phyloP scores from a whole-genome alignment of 352 stramenopile genomes.

The Pythium rishiriense region DNA sequence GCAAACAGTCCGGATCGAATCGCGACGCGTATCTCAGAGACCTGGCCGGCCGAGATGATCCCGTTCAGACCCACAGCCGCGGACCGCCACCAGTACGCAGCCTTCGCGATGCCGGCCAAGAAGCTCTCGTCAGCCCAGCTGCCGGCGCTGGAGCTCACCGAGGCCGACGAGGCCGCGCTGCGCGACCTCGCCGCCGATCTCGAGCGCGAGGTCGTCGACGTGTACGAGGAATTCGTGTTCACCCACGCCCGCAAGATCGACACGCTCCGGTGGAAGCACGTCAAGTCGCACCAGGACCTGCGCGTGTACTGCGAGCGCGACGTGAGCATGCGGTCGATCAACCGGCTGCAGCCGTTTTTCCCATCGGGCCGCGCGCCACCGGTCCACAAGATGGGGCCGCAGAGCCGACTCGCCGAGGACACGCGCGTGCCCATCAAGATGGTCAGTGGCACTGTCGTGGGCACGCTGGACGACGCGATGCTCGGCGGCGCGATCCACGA shows the following conservation, averaged over 20 bases:
- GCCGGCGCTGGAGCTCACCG: slow-evolving; percentile 32
- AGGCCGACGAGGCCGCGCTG: slow-evolving; percentile 36
- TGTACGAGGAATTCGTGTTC: slow-evolving; percentile 50
- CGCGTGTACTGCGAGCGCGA: slow-evolving; percentile 43
- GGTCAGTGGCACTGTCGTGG: slow-evolving; percentile 36
- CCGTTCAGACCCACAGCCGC: not conserved
- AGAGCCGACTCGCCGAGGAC: slow-evolving; percentile 35
- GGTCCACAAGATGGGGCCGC: slow-evolving; percentile 28
- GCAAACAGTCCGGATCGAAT: not conserved
- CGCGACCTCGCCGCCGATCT: slow-evolving; percentile 40
- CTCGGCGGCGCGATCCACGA: slow-evolving; percentile 51
- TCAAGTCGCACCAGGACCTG: slow-evolving; percentile 42
- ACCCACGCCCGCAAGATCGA: slow-evolving; percentile 31
- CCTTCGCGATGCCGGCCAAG: not conserved
- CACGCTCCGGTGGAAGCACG: slow-evolving; percentile 40
- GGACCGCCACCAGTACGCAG: slow-evolving; percentile 16
- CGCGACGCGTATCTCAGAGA: not conserved
- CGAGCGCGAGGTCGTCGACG: slow-evolving; percentile 42
- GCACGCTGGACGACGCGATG: slow-evolving; percentile 61
- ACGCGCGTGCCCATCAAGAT: slow-evolving; percentile 37
- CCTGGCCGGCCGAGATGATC: not conserved
- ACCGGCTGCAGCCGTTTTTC: slow-evolving; percentile 28
- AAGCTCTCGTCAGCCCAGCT: slow-evolving; percentile 17
- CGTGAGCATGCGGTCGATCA: slow-evolving; percentile 25
- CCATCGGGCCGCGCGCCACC: slow-evolving; percentile 13